phyloP scores from a whole-genome alignment of 2,329 filamentous ascomycete species.

The Neopestalotiopsis sp. region DNA sequence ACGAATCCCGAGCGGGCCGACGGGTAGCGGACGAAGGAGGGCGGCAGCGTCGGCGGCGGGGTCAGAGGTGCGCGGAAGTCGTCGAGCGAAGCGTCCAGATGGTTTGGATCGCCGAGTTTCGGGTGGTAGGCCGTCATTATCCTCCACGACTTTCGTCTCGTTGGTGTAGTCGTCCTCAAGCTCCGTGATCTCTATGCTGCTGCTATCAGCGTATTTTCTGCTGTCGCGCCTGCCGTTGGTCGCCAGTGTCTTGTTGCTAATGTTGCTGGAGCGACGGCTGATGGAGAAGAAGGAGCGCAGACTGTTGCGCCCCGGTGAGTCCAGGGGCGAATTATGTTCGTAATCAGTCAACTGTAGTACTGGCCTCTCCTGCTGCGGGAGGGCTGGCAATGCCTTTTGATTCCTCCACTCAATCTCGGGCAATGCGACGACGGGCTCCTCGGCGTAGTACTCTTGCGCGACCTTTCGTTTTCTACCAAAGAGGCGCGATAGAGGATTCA shows the following conservation, averaged over 20 bases:
- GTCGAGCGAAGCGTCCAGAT: constrained; percentile 57
- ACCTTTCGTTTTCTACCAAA: constrained; percentile 9
- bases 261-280: constrained; percentile 25
- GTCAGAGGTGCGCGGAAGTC: constrained; percentile 51
- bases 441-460: constrained; percentile 2
- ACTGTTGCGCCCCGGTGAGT: constrained; percentile 20
- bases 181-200: constrained; percentile 10
- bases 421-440: constrained; percentile 5
- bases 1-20: constrained; percentile 48
- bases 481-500: constrained; percentile 20
- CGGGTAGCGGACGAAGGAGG: constrained; percentile 43
- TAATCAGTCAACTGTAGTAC: constrained; percentile 31
- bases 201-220: constrained; percentile 9
- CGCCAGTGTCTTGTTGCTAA: not conserved
- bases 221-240: not conserved
- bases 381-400: constrained; percentile 20
- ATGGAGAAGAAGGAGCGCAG: constrained; percentile 35
- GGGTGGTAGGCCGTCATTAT: constrained; percentile 20
- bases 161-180: not conserved
- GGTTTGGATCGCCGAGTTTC: constrained; percentile 21
- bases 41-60: constrained; percentile 46
- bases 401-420: constrained; percentile 8
- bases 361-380: constrained; percentile 24
- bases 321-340: constrained; percentile 25
- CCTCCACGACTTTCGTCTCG: not conserved